A percentile compares a stretch with the other conserved stretches of the same genome.
phyloP scores from a whole-genome alignment of 768 basidiomycete species.

The Pleurotus eryngii region DNA sequence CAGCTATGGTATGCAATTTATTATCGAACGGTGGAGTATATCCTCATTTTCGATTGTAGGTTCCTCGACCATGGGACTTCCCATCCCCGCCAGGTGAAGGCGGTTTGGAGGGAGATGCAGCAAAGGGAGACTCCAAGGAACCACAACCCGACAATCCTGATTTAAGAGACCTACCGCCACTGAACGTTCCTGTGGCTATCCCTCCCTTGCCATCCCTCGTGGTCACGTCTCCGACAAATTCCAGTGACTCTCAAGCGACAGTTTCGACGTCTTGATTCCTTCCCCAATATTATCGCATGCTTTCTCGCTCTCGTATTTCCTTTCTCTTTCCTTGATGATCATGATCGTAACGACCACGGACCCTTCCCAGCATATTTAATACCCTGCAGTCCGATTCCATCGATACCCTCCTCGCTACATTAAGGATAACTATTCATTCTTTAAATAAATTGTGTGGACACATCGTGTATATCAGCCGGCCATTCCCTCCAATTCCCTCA shows the following conservation, averaged over 20 bases:
- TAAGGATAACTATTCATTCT: too few species aligned
- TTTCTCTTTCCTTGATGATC: not conserved
- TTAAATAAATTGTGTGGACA: too few species aligned
- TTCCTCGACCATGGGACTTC: conserved; percentile 78
- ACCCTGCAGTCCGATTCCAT: conserved; percentile 25
- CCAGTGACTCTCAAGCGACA: not conserved
- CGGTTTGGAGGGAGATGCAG: conserved; percentile 13
- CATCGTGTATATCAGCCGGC: too few species aligned
- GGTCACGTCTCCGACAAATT: conserved; percentile 8
- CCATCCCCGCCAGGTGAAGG: conserved; percentile 34
- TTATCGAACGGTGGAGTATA: not conserved
- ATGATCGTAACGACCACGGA: conserved; percentile 4
- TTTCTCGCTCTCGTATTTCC: not conserved
- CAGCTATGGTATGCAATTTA: conserved; percentile 48
- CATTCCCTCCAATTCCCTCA: too few species aligned
- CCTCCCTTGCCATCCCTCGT: conserved; percentile 8
- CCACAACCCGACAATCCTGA: not conserved
- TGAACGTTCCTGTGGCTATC: not conserved
- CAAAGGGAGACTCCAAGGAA: not conserved
- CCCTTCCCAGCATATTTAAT: conserved; percentile 38
- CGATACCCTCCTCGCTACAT: conserved; percentile 17
- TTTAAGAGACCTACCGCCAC: conserved; percentile 18
- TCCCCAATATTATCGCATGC: not conserved
- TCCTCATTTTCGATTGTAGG: not conserved
- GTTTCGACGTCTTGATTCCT: not conserved